Conservation (phyloP, 2,329 filamentous ascomycete species). For the Phaeophleospora eucalypticola region DNA sequence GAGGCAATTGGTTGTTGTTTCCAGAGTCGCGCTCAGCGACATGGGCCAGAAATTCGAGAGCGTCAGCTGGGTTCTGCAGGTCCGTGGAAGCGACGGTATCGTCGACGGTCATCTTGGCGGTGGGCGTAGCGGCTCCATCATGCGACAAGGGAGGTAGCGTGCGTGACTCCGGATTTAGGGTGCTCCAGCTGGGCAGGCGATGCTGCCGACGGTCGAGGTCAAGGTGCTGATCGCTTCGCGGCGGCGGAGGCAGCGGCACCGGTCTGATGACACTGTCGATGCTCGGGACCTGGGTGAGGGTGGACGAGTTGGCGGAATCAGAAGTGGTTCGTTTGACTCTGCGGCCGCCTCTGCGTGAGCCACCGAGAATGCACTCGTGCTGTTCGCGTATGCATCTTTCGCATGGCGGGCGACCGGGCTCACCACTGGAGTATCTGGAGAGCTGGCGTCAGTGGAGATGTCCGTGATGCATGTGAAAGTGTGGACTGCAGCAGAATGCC, state of each 20-base stretch:
- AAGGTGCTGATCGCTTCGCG: conserved; percentile 14
- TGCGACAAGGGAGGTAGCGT: conserved; percentile 26
- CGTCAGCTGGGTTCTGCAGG: conserved; percentile 33
- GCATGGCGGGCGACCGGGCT: conserved; percentile 30
- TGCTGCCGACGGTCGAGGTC: conserved; percentile 15
- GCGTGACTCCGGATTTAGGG: conserved; percentile 24
- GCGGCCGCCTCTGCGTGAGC: conserved; percentile 30
- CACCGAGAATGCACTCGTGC: conserved; percentile 32
- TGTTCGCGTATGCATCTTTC: conserved; percentile 33
- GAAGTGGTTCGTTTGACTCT: conserved; percentile 26
- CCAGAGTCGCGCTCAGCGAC: conserved; percentile 31
- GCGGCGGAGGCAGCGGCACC: conserved; percentile 10
- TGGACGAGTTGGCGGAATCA: not conserved
- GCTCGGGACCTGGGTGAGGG: conserved; percentile 9
- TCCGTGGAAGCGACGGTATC: conserved; percentile 31
- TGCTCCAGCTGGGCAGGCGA: conserved; percentile 20
- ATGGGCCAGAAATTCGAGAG: conserved; percentile 32
- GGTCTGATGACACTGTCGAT: conserved; percentile 20
- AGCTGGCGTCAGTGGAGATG: conserved; percentile 4
- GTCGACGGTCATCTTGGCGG: conserved; percentile 31
- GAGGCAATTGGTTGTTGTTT: conserved; percentile 24
- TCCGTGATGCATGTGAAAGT: not conserved
- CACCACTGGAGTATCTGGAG: conserved; percentile 30
- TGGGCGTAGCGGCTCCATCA: conserved; percentile 21
- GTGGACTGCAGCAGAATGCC: not conserved